Evolutionary conservation across 768 basidiomycete species (phyloP), one percentile per base, ranked within the genome.

Genomic region (Porphyrellus cyaneotinctus): DNA sequence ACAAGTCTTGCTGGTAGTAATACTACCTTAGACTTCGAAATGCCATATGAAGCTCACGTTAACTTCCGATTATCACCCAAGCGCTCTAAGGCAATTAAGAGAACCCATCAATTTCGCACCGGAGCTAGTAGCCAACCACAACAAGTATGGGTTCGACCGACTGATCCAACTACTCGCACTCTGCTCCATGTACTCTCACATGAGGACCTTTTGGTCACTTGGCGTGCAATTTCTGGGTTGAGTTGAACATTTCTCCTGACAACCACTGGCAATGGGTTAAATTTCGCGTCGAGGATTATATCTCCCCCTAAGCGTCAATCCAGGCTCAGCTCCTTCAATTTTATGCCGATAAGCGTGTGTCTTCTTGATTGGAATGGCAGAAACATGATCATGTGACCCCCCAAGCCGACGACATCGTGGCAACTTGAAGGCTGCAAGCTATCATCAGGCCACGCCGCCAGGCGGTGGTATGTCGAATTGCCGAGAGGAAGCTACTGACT

Each of bases 401-500:
- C 37, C 51, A 14, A 31, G 24, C 23, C 37, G 14, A 37, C 28
- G 39, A 15, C 38, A 60, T 42, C 28, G 32, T 45, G 49, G 28
- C 51, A 43, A 4, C 26, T 28, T 38, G 23, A 41, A 32, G 32
- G 17, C 39, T 32, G 4, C 28, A 37, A 26, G 11, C 38, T 49
- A 15, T 33, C 14, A 12, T 36, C 41, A 33, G 11, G 17, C n/a
- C 36, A 47, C 35, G n/a, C n/a, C n/a, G n/a, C n/a, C n/a, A n/a
- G n/a, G n/a, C n/a, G 42, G 37, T 31, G 28, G 43, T 15, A 17
- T 33, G 39, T 61, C 33, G 36, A 43, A 41, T 52, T 49, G 32
- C 56, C 47, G 47, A 49, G 38, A 33, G 36, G 36, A 60, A 58
- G 12, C 26, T 28, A 47, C 47, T 64, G 62, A 53, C 49, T 59